phyloP scores from a whole-genome alignment of 371 early-diverging fungal genomes.

The Mucor circinelloides region DNA sequence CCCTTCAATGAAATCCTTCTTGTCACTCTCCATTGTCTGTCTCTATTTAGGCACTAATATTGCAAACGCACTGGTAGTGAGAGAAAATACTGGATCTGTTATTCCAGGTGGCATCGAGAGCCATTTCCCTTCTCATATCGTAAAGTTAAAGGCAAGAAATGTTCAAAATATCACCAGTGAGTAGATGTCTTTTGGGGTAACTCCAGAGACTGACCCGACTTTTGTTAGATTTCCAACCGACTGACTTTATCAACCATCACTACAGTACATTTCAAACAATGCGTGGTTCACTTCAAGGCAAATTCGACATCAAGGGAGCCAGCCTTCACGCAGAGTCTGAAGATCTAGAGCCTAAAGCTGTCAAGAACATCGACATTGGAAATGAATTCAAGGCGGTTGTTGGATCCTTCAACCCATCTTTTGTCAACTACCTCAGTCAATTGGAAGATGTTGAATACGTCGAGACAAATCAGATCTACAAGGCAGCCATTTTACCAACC shows the following conservation, averaged over 20 bases:
- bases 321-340: neutral
- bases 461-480: slow-evolving; percentile 53
- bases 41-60: slow-evolving; percentile 1
- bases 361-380: slow-evolving; percentile 19
- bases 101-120: neutral
- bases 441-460: slow-evolving; percentile 56
- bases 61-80: neutral
- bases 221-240: slow-evolving; percentile 17
- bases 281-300: slow-evolving; percentile 9
- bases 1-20: slow-evolving; percentile 1
- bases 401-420: slow-evolving; percentile 27
- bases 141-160: slow-evolving; percentile 19
- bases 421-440: slow-evolving; percentile 33
- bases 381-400: slow-evolving; percentile 15
- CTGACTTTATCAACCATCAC: slow-evolving; percentile 19
- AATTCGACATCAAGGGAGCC: slow-evolving; percentile 1
- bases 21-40: slow-evolving; percentile 10
- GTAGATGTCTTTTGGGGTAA: neutral
- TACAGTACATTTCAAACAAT: slow-evolving; percentile 16
- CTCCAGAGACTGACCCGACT: neutral
- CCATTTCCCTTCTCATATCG: slow-evolving; percentile 19
- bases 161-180: slow-evolving; percentile 12
- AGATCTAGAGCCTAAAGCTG: neutral
- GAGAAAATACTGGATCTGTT: neutral
- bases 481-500: slow-evolving; percentile 11